A percentile compares a stretch with the other conserved stretches of the same genome.
Conservation (phyloP, 2,329 filamentous ascomycete species). For the Exophiala phaeomuriformis region DNA sequence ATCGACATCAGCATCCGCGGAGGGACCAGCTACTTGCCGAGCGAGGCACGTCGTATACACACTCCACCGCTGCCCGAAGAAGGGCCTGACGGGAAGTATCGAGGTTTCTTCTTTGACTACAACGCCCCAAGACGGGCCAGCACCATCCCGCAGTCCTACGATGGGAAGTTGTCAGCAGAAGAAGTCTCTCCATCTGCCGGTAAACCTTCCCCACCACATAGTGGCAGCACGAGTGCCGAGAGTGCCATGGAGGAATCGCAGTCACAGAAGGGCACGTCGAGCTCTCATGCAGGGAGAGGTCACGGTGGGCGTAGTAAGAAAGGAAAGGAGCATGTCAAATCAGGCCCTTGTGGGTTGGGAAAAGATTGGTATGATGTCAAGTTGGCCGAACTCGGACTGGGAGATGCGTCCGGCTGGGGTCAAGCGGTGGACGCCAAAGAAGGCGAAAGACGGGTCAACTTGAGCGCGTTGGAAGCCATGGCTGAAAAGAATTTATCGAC, state of each 20-base stretch:
- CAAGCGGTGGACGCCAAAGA: slow-evolving; percentile 8
- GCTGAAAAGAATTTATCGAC: background rate
- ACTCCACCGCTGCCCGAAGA: slow-evolving; percentile 26
- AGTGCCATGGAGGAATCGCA: background rate
- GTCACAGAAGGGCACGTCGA: background rate
- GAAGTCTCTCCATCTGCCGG: background rate
- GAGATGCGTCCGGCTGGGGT: slow-evolving; percentile 4
- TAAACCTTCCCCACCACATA: background rate
- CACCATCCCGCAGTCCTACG: background rate
- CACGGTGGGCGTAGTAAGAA: slow-evolving; percentile 4
- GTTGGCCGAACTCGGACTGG: slow-evolving; percentile 21
- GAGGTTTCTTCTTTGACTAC: slow-evolving; percentile 28
- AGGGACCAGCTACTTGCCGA: slow-evolving; percentile 27
- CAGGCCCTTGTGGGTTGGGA: background rate
- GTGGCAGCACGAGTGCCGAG: background rate
- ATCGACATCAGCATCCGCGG: slow-evolving; percentile 27
- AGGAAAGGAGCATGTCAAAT: slow-evolving; percentile 2
- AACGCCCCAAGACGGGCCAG: slow-evolving; percentile 15
- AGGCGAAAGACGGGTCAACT: slow-evolving; percentile 12
- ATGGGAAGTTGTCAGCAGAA: background rate
- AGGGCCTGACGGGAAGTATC: slow-evolving; percentile 14
- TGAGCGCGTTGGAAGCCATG: slow-evolving; percentile 1
- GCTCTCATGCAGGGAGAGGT: background rate
- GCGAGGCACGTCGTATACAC: slow-evolving; percentile 27
- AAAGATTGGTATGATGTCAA: slow-evolving; percentile 26